These are phyloP conservation scores for Delitschia confertaspora DNA, from an alignment of 495 filamentous ascomycete species.

Conservation along the genomic window DNA sequence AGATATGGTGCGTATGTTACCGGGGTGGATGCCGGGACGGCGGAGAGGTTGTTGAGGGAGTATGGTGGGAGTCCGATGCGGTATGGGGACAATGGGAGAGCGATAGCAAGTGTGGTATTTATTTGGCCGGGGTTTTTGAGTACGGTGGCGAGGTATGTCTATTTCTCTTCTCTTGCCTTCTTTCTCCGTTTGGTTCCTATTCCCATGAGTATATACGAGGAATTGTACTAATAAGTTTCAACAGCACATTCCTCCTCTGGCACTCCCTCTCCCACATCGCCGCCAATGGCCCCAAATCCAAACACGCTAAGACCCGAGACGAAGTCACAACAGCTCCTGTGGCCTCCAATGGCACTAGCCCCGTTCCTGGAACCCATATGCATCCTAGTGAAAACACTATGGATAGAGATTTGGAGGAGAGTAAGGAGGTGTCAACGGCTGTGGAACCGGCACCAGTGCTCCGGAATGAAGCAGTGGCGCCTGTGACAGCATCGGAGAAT, in stretches of 20 bases:
- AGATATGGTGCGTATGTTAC: slow-evolving; percentile 33
- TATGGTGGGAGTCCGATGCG: slow-evolving; percentile 28
- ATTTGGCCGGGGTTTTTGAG: slow-evolving; percentile 36
- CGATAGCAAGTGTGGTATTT: slow-evolving; percentile 38
- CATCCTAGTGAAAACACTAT: no score
- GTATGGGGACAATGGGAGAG: slow-evolving; percentile 37
- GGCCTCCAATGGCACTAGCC: no score
- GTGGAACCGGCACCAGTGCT: no score
- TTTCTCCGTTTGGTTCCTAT: no score
- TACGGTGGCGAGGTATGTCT: slow-evolving; percentile 28
- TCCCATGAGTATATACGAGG: not conserved
- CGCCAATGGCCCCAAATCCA: slow-evolving; percentile 16
- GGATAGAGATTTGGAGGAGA: no score
- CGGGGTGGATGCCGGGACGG: slow-evolving; percentile 30
- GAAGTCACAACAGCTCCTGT: no score
- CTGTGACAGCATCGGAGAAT: no score
- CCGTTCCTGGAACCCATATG: no score
- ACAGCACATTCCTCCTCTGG: slow-evolving; percentile 20
- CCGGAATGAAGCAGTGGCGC: no score
- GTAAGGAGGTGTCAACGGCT: no score
- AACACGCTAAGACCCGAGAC: slow-evolving; percentile 4
- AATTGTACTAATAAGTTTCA: not conserved
- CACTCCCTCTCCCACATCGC: slow-evolving; percentile 15
- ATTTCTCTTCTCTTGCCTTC: slow-evolving; percentile 2
- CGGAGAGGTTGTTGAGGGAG: slow-evolving; percentile 25